Evolutionary conservation across 2,329 filamentous ascomycete genomes (phyloP).

Genomic region (Emergomyces orientalis): DNA sequence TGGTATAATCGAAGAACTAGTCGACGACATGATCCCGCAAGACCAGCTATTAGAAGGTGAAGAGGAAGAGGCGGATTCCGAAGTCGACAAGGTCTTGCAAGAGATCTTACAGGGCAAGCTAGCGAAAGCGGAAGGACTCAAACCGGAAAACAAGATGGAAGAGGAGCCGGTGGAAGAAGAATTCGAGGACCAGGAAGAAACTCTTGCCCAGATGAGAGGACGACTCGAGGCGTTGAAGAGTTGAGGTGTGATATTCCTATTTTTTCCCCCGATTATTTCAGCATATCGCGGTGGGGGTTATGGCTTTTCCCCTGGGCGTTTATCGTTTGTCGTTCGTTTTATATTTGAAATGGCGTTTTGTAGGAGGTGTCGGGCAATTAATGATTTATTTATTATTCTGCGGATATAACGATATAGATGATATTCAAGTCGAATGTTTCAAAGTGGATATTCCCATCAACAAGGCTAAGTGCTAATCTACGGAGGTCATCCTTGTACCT

Average conservation of each 20-base stretch:
- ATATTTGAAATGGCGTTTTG: background rate
- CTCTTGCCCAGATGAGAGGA: constrained; percentile 90
- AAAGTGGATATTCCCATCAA: background rate
- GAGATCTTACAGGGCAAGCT: constrained; percentile 81
- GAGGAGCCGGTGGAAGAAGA: constrained; percentile 54
- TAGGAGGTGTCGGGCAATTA: background rate
- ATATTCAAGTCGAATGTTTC: background rate
- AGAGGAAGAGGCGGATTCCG: constrained; percentile 67
- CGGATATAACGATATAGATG: background rate
- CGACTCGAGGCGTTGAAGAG: constrained; percentile 85
- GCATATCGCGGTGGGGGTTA: background rate
- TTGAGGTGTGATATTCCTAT: constrained; percentile 34
- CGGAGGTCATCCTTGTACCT: background rate
- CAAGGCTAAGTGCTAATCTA: background rate
- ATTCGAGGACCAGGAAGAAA: constrained; percentile 78
- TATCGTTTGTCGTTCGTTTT: background rate
- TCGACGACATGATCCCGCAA: constrained; percentile 71
- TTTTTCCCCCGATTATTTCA: background rate
- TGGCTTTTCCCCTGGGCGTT: background rate
- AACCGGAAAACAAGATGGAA: constrained; percentile 34
- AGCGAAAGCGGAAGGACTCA: constrained; percentile 54
- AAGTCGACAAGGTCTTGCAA: constrained; percentile 86
- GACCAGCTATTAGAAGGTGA: constrained; percentile 61
- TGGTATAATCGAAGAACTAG: constrained; percentile 96
- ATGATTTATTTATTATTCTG: background rate